Percentiles rank a stretch among this genome's conserved stretches.
phyloP scores from a whole-genome alignment of 768 basidiomycete species.

The Kwoniella sp. region DNA sequence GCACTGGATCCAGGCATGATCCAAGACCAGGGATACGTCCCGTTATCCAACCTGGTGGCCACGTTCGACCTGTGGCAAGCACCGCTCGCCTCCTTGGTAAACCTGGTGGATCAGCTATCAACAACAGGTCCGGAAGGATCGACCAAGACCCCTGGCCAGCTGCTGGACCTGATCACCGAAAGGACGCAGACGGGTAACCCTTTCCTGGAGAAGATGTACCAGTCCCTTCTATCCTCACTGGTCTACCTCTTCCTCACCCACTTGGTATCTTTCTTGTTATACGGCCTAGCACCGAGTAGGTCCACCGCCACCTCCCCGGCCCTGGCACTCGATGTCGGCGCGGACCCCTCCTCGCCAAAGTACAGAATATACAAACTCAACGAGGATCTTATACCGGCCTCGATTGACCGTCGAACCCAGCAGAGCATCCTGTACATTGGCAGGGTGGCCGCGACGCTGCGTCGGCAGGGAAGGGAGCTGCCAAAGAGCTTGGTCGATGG shows the following conservation, averaged over 20 bases:
- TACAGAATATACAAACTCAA: slow-evolving; percentile 58
- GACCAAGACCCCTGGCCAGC: slow-evolving; percentile 61
- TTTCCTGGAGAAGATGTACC: slow-evolving; percentile 67
- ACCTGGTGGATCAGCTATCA: slow-evolving; percentile 55
- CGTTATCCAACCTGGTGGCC: slow-evolving; percentile 75
- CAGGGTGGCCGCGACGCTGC: slow-evolving; percentile 77
- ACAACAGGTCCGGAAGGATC: not conserved
- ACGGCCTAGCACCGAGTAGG: slow-evolving; percentile 59
- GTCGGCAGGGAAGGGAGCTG: slow-evolving; percentile 68
- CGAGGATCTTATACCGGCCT: slow-evolving; percentile 67
- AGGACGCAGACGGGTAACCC: slow-evolving; percentile 75
- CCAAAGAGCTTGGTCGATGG: slow-evolving; percentile 64
- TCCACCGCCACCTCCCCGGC: slow-evolving; percentile 18
- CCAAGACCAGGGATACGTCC: slow-evolving; percentile 62
- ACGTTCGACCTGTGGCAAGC: slow-evolving; percentile 85
- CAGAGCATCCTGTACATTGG: slow-evolving; percentile 85
- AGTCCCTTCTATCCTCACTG: slow-evolving; percentile 67
- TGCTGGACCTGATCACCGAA: slow-evolving; percentile 72
- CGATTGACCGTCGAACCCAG: slow-evolving; percentile 65
- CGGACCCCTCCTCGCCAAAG: slow-evolving; percentile 63
- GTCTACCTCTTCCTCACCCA: slow-evolving; percentile 80
- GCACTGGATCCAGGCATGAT: slow-evolving; percentile 63
- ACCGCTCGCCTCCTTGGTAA: slow-evolving; percentile 67
- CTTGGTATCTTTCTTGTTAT: slow-evolving; percentile 73
- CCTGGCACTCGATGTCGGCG: slow-evolving; percentile 33